Base-by-base conservation (phyloP, 2,329 filamentous ascomycete genomes). In the Pyrenochaeta sp. region DNA sequence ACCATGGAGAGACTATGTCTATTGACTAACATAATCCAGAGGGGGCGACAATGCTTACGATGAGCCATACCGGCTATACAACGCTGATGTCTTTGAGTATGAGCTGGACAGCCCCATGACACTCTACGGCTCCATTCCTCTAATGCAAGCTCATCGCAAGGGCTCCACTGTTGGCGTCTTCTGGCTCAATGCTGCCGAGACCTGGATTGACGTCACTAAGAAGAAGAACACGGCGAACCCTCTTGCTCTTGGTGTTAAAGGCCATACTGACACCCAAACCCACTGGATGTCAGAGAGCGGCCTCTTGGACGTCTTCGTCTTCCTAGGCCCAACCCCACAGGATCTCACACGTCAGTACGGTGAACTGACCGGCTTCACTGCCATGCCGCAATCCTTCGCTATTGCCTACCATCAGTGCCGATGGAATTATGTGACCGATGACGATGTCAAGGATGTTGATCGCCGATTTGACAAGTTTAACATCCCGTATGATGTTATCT, bases 401-500 rank as follows among this genome's bases (percentile, higher is more conserved):
- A 87, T 99, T 63, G 95, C 87, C 11, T 97, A 98, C 77, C 95
- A 99, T 72, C 95, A 99, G 76, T 98, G 95, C 75, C 90, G 95
- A 66, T 99, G 95, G 95, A 99, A 99, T 79, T 99, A 99, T 73
- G 89, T 97, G 51, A 96, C 92, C 1, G 94, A 97, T 67, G 92
- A 97, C 61, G 95, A 99, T 77, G 93, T 99, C 53, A 96, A 91
- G 75, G 93, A 98, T 69, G 94, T 99, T 36, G 93, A 98, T 74
- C 88, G 90, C 61, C 96, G 96, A 75, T 97, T 99, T 80, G 93
- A 98, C 80, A 96, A 95, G 79, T 87, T 88, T 77, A 89, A 91
- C 72, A 97, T 99, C 49, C 95, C 95, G 0, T 99, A 98, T 79
- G 95, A 99, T 77, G 91, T 98, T 60, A 99, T 99, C 68, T 99